A percentile compares a stretch with the other conserved stretches of the same genome.
Conservation (phyloP, 305 asterid species). For the Fraxinus baroniana region DNA sequence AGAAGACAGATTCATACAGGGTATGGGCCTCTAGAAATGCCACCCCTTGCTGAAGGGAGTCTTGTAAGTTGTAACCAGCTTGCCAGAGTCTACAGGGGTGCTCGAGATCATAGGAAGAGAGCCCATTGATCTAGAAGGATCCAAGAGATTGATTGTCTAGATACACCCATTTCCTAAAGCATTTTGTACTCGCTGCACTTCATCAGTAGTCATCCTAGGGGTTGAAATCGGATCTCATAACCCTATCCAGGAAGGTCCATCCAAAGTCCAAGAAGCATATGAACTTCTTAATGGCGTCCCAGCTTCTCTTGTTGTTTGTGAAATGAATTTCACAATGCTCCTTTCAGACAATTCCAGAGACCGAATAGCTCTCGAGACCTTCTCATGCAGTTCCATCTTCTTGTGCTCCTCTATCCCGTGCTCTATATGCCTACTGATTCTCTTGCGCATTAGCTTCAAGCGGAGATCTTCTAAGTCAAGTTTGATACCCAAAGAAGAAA, state of each 20-base stretch:
- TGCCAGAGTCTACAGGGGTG: constrained; percentile 25
- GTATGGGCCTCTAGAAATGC: constrained; percentile 29
- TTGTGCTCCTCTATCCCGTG: constrained; percentile 27
- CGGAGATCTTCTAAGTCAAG: constrained; percentile 42
- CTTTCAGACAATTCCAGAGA: constrained; percentile 24
- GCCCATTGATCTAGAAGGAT: constrained; percentile 27
- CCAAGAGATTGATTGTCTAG: constrained; percentile 18
- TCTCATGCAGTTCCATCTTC: constrained; percentile 29
- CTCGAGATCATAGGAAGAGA: constrained; percentile 28
- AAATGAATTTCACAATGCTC: constrained; percentile 22
- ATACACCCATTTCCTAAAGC: constrained; percentile 21
- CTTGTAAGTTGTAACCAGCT: constrained; percentile 19
- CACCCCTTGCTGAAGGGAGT: constrained; percentile 34
- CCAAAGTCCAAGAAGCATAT: constrained; percentile 31
- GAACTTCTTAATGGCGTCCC: constrained; percentile 23
- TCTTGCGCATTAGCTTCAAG: constrained; percentile 38
- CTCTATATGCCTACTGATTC: constrained; percentile 35
- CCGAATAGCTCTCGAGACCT: constrained; percentile 29
- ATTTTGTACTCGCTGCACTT: constrained; percentile 20
- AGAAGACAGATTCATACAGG: constrained; percentile 28
- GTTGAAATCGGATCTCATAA: constrained; percentile 17
- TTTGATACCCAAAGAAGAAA: constrained; percentile 5
- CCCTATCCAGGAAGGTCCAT: constrained; percentile 23
- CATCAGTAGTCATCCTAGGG: constrained; percentile 31
- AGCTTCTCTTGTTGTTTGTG: constrained; percentile 20